Evolutionary conservation across 2,329 filamentous ascomycete genomes (phyloP).

Genomic region (Elsinoe australis): DNA sequence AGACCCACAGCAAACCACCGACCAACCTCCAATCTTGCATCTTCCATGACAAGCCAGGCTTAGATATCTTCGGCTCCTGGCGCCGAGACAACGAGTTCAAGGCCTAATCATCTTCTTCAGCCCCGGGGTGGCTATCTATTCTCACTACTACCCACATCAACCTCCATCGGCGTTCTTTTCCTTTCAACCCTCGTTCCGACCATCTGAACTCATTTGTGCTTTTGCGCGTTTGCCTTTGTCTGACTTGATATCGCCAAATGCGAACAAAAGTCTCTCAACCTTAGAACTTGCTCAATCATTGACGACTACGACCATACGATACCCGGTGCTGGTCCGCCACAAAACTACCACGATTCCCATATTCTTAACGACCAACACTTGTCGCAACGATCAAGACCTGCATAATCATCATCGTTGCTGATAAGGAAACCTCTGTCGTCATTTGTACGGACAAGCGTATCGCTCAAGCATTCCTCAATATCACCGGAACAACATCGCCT

Average conservation of each 20-base stretch:
- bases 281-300: slow-evolving; percentile 3
- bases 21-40: slow-evolving; percentile 8
- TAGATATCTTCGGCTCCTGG: neutral
- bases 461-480: slow-evolving; percentile 7
- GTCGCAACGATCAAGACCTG: neutral
- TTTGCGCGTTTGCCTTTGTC: slow-evolving; percentile 6
- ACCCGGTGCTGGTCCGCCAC: slow-evolving; percentile 3
- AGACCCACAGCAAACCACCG: slow-evolving; percentile 1
- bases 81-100: neutral
- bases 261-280: slow-evolving; percentile 8
- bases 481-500: neutral
- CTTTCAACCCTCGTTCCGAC: too few relatives aligned
- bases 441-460: neutral
- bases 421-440: neutral
- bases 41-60: slow-evolving; percentile 1
- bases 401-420: neutral
- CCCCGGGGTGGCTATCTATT: too few relatives aligned
- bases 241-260: neutral
- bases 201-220: neutral
- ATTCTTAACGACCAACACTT: slow-evolving; percentile 11
- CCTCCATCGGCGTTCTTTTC: too few relatives aligned
- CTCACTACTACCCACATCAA: too few relatives aligned
- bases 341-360: neutral
- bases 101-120: neutral
- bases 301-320: neutral